Percentiles rank a stretch among this genome's conserved stretches.
Conservation (phyloP, 208 protist genomes). For the Crithidia fasciculata region DNA sequence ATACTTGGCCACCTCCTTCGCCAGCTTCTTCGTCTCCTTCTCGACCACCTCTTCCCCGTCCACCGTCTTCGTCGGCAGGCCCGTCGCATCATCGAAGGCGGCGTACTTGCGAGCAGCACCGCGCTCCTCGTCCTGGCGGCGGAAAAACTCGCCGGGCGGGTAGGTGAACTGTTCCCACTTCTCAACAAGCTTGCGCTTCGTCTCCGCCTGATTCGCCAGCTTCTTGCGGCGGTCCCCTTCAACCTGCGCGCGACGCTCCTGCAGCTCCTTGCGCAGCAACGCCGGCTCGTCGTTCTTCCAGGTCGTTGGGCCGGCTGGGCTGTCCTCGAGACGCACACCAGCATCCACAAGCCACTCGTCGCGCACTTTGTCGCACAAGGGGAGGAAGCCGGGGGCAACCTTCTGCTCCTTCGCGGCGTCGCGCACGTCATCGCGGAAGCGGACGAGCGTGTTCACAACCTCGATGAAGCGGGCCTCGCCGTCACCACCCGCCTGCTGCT, state of each 20-base stretch:
- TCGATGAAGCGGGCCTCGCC: slow-evolving; percentile 42
- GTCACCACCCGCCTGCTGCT: slow-evolving; percentile 30
- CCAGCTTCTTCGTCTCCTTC: slow-evolving; percentile 75
- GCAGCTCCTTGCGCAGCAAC: slow-evolving; percentile 58
- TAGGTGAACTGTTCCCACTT: slow-evolving; percentile 70
- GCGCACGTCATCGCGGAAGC: slow-evolving; percentile 80
- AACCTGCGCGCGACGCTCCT: slow-evolving; percentile 47
- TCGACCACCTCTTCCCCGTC: slow-evolving; percentile 53
- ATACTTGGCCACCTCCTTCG: slow-evolving; percentile 79
- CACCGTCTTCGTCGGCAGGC: slow-evolving; percentile 48
- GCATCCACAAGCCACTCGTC: slow-evolving; percentile 82
- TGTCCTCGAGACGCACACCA: slow-evolving; percentile 86
- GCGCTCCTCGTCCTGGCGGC: slow-evolving; percentile 32
- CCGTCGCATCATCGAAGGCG: slow-evolving; percentile 57
- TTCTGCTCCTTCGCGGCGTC: slow-evolving; percentile 58
- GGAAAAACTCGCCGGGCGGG: slow-evolving; percentile 52
- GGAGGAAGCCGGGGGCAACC: slow-evolving; percentile 51
- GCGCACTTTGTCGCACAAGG: slow-evolving; percentile 79
- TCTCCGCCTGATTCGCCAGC: slow-evolving; percentile 67
- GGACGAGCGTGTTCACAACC: slow-evolving; percentile 73
- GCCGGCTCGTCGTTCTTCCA: slow-evolving; percentile 83
- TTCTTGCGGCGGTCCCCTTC: slow-evolving; percentile 50
- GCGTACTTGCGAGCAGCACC: slow-evolving; percentile 42
- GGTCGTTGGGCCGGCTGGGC: slow-evolving; percentile 60
- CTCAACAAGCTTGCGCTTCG: slow-evolving; percentile 62